phyloP scores from a whole-genome alignment of 2,329 filamentous ascomycete genomes.

The Diaporthe nobilis region DNA sequence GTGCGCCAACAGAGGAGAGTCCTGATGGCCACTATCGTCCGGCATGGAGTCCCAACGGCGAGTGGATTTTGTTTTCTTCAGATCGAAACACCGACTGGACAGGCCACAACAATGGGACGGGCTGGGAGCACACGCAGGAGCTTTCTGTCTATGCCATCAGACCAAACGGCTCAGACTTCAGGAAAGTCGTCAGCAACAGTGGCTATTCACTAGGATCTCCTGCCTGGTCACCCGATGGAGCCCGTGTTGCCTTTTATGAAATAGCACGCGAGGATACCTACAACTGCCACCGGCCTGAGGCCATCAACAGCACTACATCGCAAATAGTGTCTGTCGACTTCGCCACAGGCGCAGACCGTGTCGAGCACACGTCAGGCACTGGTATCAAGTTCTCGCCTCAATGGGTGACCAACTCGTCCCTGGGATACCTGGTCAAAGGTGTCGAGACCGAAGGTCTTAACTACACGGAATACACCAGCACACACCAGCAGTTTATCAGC shows the following conservation, averaged over 20 bases:
- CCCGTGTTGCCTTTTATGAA: constrained; percentile 56
- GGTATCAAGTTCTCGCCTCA: constrained; percentile 50
- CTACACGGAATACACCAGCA: constrained; percentile 45
- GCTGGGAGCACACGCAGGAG: constrained; percentile 59
- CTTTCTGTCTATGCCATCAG: constrained; percentile 57
- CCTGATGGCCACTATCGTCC: constrained; percentile 57
- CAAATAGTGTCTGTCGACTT: constrained; percentile 56
- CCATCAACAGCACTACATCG: constrained; percentile 46
- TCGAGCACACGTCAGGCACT: constrained; percentile 48
- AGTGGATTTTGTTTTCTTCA: constrained; percentile 58
- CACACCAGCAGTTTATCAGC: constrained; percentile 39
- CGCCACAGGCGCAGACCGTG: constrained; percentile 53
- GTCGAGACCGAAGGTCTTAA: constrained; percentile 49
- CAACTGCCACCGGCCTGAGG: constrained; percentile 50
- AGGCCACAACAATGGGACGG: constrained; percentile 55
- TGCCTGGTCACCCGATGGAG: constrained; percentile 54
- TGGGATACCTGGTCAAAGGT: constrained; percentile 50
- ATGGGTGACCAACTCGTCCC: constrained; percentile 42
- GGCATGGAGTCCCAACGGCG: constrained; percentile 56
- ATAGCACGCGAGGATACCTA: constrained; percentile 56
- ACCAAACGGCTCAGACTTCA: constrained; percentile 54
- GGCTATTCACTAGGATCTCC: constrained; percentile 56
- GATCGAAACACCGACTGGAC: constrained; percentile 58
- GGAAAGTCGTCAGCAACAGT: constrained; percentile 50
- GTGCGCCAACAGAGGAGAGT: constrained; percentile 34